Base-by-base conservation (phyloP, 2,329 filamentous ascomycete genomes). In the Pseudogymnoascus sp. region DNA sequence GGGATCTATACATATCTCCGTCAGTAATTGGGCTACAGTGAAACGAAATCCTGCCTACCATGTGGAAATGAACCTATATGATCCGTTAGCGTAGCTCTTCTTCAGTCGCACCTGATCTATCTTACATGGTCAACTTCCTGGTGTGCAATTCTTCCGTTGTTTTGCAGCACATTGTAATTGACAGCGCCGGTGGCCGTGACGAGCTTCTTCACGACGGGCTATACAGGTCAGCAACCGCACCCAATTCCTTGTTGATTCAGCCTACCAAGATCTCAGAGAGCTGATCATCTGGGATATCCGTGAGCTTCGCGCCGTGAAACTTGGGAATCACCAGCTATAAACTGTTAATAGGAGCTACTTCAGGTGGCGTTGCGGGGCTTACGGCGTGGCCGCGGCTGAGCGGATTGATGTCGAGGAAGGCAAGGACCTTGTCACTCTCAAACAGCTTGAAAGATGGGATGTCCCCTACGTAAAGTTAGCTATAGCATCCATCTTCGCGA, bases 401-500 rank as follows among this genome's bases (percentile, higher is more conserved):
- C 3, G 94, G 94, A 66, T 91, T 87, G 76, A 99, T 97, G 75
- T 99, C 94, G 67, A 99, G 88, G 75, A 99, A 99, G 8, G 94
- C 94, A 65, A 96, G 81, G 50, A 93, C 90, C 79, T 93, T 96
- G 37, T 96, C 89, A 70, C 85, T 94, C 78, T 99, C 94, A 73
- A 90, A 92, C 76, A 99, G 86, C 83, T 97, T 99, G 81, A 97
- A 88, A 69, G 86, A 93, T 57, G 94, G 94, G 74, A 99, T 97
- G 64, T 97, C 93, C 67, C 92, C 92, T 97, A 69, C 63, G 39
- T 30, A 12, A 14, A 50, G 50, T 60, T 36, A 58, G 57, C 35
- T 35, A 64, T 63, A 11, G 16, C 36, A 61, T 38, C 58, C 36
- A 61, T 38, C 58, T 20, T 50, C 28, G 50, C 41, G 35, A 30